Evolutionary conservation across 139 green algal genomes (phyloP), one percentile per base, ranked within the genome.

Genomic region (Zygnema cylindricum): DNA sequence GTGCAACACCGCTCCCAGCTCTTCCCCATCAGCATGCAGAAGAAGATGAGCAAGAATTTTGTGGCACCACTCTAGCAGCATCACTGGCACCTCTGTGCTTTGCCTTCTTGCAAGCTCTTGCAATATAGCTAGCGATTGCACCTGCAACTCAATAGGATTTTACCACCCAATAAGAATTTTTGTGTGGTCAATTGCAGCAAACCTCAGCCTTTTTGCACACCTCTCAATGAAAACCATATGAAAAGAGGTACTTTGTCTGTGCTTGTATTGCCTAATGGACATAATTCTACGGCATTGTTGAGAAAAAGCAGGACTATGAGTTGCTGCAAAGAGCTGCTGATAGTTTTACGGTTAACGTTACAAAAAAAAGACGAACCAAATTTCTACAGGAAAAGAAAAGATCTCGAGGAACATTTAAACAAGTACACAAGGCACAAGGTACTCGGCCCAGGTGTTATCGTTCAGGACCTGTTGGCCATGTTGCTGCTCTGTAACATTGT

Each of bases 41-140:
- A 91, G 86, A n/a, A 89, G 38, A 39, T 16, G 25, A 1, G 39
- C 57, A 0, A 91, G 38, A 40, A 89, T 39, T 43, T 87, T 82
- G 22, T 90, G 86, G 30, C 38, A 25, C 81, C 33, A 90, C 23
- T 90, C 84, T 36, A 90, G 32, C 81, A 90, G 86, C 86, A 90
- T 38, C n/a, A 71, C 39, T 35, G 79, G 82, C 36, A 90, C 42
- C 49, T 79, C 81, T 30, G 32, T 82, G 86, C 79, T 77, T 55
- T 77, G 38, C 25, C 32, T 49, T 35, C 11, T 33, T 2, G 86
- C 86, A 7, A 90, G 55, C 40, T 36, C 79, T 22, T 42, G 77
- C 86, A 90, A 38, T 33, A 87, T 81, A 7, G 54, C 81, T 77
- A 81, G 11, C 16, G 49, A 16, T 63, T 63, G 33, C 30, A 43